These are phyloP conservation scores for Calonectria hawksworthii DNA, from an alignment of 2,329 filamentous ascomycete genomes.

Conservation along the genomic window DNA sequence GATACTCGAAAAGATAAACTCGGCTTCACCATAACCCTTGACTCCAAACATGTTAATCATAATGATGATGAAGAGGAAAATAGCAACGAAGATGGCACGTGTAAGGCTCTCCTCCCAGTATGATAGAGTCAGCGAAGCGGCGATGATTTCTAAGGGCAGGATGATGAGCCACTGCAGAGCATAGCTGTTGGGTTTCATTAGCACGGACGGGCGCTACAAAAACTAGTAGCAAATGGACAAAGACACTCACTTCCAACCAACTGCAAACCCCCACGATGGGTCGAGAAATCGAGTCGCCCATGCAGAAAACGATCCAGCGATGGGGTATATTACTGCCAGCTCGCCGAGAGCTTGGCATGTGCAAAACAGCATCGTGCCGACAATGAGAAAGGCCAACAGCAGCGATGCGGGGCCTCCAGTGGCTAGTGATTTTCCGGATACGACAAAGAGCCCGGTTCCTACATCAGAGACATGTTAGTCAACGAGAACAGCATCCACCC, in stretches of 20 bases:
- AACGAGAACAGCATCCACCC: not conserved
- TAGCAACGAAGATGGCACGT: constrained; percentile 82
- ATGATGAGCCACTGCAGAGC: constrained; percentile 90
- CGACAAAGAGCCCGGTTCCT: constrained; percentile 90
- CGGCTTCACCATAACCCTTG: constrained; percentile 89
- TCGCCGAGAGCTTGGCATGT: constrained; percentile 94
- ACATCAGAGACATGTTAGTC: constrained; percentile 32
- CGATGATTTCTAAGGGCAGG: constrained; percentile 87
- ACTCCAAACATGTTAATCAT: constrained; percentile 90
- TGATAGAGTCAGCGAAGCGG: constrained; percentile 85
- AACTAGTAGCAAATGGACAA: not conserved
- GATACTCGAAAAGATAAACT: constrained; percentile 88
- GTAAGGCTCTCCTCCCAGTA: constrained; percentile 80
- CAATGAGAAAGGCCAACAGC: constrained; percentile 81
- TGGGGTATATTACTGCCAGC: constrained; percentile 89
- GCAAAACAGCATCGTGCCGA: constrained; percentile 91
- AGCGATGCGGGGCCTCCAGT: constrained; percentile 84
- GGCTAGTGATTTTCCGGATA: constrained; percentile 79
- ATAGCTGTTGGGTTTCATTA: constrained; percentile 67
- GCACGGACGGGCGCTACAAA: not conserved
- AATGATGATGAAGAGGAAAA: constrained; percentile 84
- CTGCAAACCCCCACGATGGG: constrained; percentile 94
- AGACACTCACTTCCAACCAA: constrained; percentile 88
- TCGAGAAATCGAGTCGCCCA: constrained; percentile 95
- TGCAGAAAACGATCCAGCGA: constrained; percentile 91